Conservation (phyloP, 805 yeast genomes). For the Candida silvicultrix region DNA sequence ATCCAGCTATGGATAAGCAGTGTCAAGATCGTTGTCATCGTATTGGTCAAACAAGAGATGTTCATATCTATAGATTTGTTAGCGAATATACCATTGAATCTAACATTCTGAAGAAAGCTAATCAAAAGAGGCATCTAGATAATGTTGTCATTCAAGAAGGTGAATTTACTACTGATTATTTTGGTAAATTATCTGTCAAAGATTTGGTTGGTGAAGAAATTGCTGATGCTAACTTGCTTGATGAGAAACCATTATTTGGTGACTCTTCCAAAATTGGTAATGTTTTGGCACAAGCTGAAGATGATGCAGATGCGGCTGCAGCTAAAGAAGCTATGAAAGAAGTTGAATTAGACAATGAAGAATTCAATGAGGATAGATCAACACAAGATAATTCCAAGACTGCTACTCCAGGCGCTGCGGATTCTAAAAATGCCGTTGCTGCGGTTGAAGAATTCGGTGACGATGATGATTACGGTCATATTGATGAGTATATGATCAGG, state of each 20-base stretch:
- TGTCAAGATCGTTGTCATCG: conserved; percentile 99
- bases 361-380: conserved; percentile 54
- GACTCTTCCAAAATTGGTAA: conserved; percentile 41
- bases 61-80: conserved; percentile 92
- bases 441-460: conserved; percentile 50
- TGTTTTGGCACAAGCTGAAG: conserved; percentile 88
- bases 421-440: conserved; percentile 24
- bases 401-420: conserved; percentile 12
- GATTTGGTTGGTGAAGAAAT: conserved; percentile 61
- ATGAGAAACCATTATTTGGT: conserved; percentile 26
- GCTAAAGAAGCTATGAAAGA: conserved; percentile 87
- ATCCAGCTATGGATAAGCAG: conserved; percentile 99
- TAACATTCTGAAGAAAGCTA: conserved; percentile 87
- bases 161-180: conserved; percentile 95
- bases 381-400: conserved; percentile 4
- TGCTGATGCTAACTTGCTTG: conserved; percentile 19
- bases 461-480: conserved; percentile 59
- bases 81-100: conserved; percentile 96
- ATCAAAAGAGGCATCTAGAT: conserved; percentile 89
- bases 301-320: conserved; percentile 84
- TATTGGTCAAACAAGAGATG: conserved; percentile 97
- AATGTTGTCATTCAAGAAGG: conserved; percentile 96
- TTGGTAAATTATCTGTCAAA: conserved; percentile 77
- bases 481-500: conserved; percentile 95
- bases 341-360: conserved; percentile 77